Evolutionary conservation across 305 asterid species (phyloP), one percentile per base, ranked within the genome.

Genomic region (Fraxinus sp.): DNA sequence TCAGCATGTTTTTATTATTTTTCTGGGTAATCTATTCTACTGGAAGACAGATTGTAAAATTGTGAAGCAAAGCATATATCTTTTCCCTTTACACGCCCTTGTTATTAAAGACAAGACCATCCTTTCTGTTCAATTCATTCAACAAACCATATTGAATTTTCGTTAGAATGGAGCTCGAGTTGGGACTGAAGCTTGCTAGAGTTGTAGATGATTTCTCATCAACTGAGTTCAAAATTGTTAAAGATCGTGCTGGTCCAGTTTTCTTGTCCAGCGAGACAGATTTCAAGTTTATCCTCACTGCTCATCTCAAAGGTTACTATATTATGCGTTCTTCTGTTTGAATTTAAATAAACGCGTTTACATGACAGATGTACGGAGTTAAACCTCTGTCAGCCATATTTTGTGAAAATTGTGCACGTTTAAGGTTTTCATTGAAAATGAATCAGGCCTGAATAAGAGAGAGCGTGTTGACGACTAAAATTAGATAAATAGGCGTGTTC

Each of bases 181-280:
- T 87, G 80, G 89, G 86, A 39, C 86, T 87, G 1, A 87, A 87
- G 68, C 72, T 89, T 49, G 82, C 77, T 30, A 85, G 89, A 79
- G 74, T 46, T 32, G 87, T 84, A 7, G 85, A 87, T 82, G 89
- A 86, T 79, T 86, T 71, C 81, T 70, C 79, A 57, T 79, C 87
- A 33, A 33, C 81, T 26, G 87, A 89, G 71, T 75, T 84, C 43
- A 85, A 57, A 75, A 70, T 89, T 18, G 79, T 84, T 3, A 89
- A 85, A 80, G 87, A 87, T 80, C 86, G 85, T 5, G 79, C 52
- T 3, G 88, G 92, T 37, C 89, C 79, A 43, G 59, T 89, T 77
- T 89, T 87, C 80, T 84, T 83, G 30, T 89, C 92, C 39, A 77
- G 41, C 49, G 92, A 89, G 85, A 87, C 92, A 77, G 85, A 82